These are phyloP conservation scores for Pseudogymnoascus sp. DNA, from an alignment of 2,329 filamentous ascomycete species.

Conservation along the genomic window DNA sequence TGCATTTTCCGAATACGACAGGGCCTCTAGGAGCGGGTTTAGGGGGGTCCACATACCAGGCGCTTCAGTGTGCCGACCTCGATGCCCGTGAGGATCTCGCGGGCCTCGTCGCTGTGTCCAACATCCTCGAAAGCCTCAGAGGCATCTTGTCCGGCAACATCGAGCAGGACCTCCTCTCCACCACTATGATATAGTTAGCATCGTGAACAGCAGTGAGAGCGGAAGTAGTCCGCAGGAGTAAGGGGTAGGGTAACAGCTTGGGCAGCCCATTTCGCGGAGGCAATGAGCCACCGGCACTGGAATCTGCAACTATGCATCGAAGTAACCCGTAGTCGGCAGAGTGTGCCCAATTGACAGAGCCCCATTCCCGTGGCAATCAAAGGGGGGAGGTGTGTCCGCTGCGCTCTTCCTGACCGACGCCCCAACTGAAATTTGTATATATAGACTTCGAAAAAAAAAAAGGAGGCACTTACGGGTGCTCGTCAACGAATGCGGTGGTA, in stretches of 20 bases:
- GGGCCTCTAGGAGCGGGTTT: slow-evolving; percentile 10
- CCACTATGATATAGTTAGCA: slow-evolving; percentile 50
- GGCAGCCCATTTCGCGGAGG: background rate
- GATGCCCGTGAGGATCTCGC: slow-evolving; percentile 79
- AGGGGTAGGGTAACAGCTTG: background rate
- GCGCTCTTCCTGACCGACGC: background rate
- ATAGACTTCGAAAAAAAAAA: background rate
- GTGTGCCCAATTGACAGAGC: background rate
- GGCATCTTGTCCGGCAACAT: slow-evolving; percentile 90
- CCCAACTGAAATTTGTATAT: background rate
- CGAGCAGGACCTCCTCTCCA: slow-evolving; percentile 95
- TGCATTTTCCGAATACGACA: slow-evolving; percentile 5
- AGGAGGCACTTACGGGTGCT: slow-evolving; percentile 68
- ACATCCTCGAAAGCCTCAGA: slow-evolving; percentile 99
- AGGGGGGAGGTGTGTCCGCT: background rate
- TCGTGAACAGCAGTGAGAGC: background rate
- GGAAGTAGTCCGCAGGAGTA: background rate
- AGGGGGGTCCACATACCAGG: slow-evolving; percentile 48
- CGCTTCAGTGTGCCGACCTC: slow-evolving; percentile 73
- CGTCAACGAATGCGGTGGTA: slow-evolving; percentile 79
- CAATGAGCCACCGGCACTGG: background rate
- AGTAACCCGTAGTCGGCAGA: too few relatives aligned
- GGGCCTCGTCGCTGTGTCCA: slow-evolving; percentile 96
- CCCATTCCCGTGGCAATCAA: background rate
- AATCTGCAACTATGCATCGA: too few relatives aligned